A percentile compares a stretch with the other conserved stretches of the same genome.
Evolutionary conservation across 2,329 filamentous ascomycete species (phyloP).

Genomic region (Penicillium carneum): DNA sequence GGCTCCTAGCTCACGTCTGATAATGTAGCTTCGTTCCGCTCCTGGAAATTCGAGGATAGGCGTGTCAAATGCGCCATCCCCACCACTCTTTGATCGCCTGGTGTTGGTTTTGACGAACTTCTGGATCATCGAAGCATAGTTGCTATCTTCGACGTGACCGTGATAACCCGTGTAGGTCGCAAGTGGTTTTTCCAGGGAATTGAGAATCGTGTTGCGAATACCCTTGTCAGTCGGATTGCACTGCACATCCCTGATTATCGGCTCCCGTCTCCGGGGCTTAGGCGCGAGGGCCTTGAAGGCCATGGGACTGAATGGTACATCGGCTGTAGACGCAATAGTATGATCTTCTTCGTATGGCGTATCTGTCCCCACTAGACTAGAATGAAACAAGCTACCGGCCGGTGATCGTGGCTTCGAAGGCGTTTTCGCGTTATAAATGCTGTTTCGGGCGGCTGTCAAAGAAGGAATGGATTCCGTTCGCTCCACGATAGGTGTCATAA

Average conservation of each 20-base stretch:
- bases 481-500: conserved; percentile 98
- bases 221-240: conserved; percentile 88
- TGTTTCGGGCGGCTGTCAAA: conserved; percentile 63
- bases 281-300: conserved; percentile 47
- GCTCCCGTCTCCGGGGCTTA: conserved; percentile 53
- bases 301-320: conserved; percentile 48
- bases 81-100: conserved; percentile 55
- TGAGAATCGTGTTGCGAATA: conserved; percentile 76
- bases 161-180: conserved; percentile 79
- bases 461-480: conserved; percentile 83
- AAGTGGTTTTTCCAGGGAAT: conserved; percentile 75
- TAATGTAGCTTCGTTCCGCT: conserved; percentile 71
- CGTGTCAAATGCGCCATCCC: conserved; percentile 68
- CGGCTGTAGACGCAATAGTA: conserved; percentile 44
- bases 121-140: conserved; percentile 76
- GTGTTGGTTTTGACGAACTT: conserved; percentile 76
- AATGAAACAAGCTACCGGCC: conserved; percentile 58
- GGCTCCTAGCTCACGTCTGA: conserved; percentile 86
- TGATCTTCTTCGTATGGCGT: conserved; percentile 61
- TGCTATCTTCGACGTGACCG: conserved; percentile 71
- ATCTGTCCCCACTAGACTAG: conserved; percentile 76
- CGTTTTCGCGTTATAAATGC: conserved; percentile 73
- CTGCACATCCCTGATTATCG: conserved; percentile 79
- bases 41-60: conserved; percentile 74
- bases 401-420: conserved; percentile 67